A percentile compares a stretch with the other conserved stretches of the same genome.
Evolutionary conservation across 2,329 filamentous ascomycete genomes (phyloP).

Genomic region (Pseudogymnoascus sp.): DNA sequence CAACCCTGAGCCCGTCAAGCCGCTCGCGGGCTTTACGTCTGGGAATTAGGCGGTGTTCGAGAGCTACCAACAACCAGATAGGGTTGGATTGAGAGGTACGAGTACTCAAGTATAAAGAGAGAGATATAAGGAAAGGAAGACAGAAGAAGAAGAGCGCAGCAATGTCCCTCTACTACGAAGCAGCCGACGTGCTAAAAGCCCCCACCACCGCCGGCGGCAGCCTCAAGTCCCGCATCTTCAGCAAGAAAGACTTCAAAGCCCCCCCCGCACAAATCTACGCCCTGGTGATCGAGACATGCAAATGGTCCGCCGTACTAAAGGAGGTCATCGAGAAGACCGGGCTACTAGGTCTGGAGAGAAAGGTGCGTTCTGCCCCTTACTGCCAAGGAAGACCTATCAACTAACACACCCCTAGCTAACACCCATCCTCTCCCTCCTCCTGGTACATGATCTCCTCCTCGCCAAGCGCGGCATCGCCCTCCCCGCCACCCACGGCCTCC

Average conservation of each 20-base stretch:
- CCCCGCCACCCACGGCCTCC: conserved; percentile 68
- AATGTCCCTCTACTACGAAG: conserved; percentile 96
- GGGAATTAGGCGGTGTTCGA: not conserved
- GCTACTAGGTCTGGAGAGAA: conserved; percentile 70
- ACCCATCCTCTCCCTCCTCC: conserved; percentile 68
- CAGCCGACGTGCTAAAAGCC: conserved; percentile 62
- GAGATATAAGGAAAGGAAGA: not conserved
- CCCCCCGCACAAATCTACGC: conserved; percentile 78
- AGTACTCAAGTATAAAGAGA: not conserved
- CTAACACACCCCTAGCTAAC: conserved; percentile 51
- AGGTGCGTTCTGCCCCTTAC: conserved; percentile 44
- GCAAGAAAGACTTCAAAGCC: conserved; percentile 65
- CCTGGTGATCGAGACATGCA: conserved; percentile 74
- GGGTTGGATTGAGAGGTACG: not conserved
- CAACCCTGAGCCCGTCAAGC: not conserved
- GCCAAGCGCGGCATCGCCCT: conserved; percentile 76
- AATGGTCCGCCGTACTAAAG: conserved; percentile 81
- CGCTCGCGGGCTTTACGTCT: not conserved
- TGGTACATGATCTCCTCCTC: conserved; percentile 80
- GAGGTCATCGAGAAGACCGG: conserved; percentile 81
- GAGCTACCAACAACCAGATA: not conserved
- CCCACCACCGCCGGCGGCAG: conserved; percentile 64
- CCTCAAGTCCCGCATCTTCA: conserved; percentile 78
- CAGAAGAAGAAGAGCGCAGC: not conserved
- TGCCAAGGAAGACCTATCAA: not conserved